A percentile compares a stretch with the other conserved stretches of the same genome.
phyloP scores from a whole-genome alignment of 2,329 filamentous ascomycete genomes.

The Diaporthe sp. region DNA sequence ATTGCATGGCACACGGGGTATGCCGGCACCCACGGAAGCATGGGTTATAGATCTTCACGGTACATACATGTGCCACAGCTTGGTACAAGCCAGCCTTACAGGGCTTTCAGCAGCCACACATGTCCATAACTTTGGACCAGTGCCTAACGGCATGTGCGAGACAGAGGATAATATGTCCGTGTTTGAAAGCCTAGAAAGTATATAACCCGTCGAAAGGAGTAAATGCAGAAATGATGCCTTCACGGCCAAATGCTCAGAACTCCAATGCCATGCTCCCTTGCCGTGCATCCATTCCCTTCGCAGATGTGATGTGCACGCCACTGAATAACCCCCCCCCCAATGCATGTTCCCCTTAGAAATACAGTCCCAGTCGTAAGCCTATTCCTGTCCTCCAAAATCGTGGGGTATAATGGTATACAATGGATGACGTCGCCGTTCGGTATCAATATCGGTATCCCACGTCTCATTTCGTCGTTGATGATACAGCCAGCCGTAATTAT shows the following conservation, averaged over 20 bases:
- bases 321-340: neutral
- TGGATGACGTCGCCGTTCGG: neutral
- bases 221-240: slow-evolving; percentile 5
- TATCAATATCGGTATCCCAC: neutral
- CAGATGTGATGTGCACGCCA: neutral
- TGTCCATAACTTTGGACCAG: neutral
- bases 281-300: neutral
- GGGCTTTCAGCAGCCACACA: neutral
- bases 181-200: neutral
- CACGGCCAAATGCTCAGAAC: slow-evolving; percentile 1
- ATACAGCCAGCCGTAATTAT: slow-evolving; percentile 19
- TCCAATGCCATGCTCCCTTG: slow-evolving; percentile 14
- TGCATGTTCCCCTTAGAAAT: neutral
- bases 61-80: neutral
- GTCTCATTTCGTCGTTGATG: slow-evolving; percentile 1
- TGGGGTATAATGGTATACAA: slow-evolving; percentile 22
- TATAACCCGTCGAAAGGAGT: neutral
- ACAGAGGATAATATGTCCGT: neutral
- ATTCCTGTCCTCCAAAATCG: slow-evolving; percentile 6
- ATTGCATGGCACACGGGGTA: neutral
- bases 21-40: too few species aligned
- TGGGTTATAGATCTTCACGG: neutral
- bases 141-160: too few species aligned
- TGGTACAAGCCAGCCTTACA: neutral
- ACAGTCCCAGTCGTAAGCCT: neutral